phyloP scores from a whole-genome alignment of 2,329 filamentous ascomycete species.

The Ascochyta fabae region DNA sequence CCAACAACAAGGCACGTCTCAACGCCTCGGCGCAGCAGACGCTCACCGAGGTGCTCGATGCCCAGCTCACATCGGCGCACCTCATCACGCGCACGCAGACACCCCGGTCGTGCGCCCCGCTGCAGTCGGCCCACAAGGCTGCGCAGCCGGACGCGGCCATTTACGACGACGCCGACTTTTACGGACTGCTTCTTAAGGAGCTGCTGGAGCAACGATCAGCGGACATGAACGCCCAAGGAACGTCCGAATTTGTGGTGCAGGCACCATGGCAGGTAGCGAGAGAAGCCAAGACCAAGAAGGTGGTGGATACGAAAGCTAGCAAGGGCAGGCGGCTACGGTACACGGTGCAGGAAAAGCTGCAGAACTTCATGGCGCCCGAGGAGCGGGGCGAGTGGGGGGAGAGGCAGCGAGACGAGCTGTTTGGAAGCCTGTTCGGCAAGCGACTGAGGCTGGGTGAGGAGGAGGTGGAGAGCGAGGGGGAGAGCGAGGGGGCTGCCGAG shows the following conservation, averaged over 20 bases:
- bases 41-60: slow-evolving; percentile 70
- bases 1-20: slow-evolving; percentile 62
- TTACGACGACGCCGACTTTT: slow-evolving; percentile 95
- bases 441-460: slow-evolving; percentile 54
- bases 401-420: slow-evolving; percentile 72
- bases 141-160: slow-evolving; percentile 55
- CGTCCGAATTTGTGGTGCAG: slow-evolving; percentile 57
- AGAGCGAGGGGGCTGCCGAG: slow-evolving; percentile 45
- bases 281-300: slow-evolving; percentile 82
- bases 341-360: slow-evolving; percentile 93
- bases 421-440: slow-evolving; percentile 58
- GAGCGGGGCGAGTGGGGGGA: slow-evolving; percentile 81
- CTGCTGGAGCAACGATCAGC: slow-evolving; percentile 87
- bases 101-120: slow-evolving; percentile 77
- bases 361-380: slow-evolving; percentile 97
- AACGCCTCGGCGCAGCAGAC: slow-evolving; percentile 65
- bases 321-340: slow-evolving; percentile 95
- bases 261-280: slow-evolving; percentile 68
- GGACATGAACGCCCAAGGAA: slow-evolving; percentile 56
- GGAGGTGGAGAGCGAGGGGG: slow-evolving; percentile 45
- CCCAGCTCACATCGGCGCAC: slow-evolving; percentile 72
- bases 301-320: slow-evolving; percentile 90
- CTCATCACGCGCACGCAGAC: slow-evolving; percentile 72
- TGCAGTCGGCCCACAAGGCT: slow-evolving; percentile 61
- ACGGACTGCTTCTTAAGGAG: slow-evolving; percentile 89